phyloP scores from a whole-genome alignment of 208 protist genomes.

The Trypanosoma lewisi region DNA sequence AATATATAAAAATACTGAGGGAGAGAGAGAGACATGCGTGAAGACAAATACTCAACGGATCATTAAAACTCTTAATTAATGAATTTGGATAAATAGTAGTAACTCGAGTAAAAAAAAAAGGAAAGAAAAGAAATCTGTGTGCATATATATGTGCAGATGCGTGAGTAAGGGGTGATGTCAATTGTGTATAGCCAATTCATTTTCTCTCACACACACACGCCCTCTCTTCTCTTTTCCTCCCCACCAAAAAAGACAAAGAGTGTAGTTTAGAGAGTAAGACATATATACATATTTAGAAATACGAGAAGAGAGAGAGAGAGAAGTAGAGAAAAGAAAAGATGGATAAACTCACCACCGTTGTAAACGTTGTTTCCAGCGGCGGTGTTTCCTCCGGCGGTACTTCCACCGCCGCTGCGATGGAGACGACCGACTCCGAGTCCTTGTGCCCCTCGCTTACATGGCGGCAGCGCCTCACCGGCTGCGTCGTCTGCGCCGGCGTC shows the following conservation, averaged over 20 bases:
- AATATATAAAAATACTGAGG: neutral
- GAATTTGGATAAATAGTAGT: neutral
- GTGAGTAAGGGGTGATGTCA: too few relatives aligned
- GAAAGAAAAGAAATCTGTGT: too few relatives aligned
- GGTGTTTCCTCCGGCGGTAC: slow-evolving; percentile 4
- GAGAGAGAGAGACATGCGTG: neutral
- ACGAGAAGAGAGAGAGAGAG: neutral
- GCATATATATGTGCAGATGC: too few relatives aligned
- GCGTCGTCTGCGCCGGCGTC: slow-evolving; percentile 39
- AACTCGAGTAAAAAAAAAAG: too few relatives aligned
- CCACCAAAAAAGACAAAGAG: too few relatives aligned
- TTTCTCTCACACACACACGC: too few relatives aligned
- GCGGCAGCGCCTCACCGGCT: slow-evolving; percentile 72
- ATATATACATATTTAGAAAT: slow-evolving; percentile 12
- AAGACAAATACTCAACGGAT: neutral
- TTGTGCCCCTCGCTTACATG: slow-evolving; percentile 81
- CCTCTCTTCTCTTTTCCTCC: too few relatives aligned
- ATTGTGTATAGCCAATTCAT: too few relatives aligned
- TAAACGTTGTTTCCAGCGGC: slow-evolving; percentile 29
- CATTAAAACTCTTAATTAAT: too few relatives aligned
- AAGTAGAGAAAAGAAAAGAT: slow-evolving; percentile 18
- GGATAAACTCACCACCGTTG: slow-evolving; percentile 51
- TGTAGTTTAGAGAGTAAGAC: too few relatives aligned
- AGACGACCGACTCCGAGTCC: slow-evolving; percentile 33
- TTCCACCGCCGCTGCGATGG: neutral